Conservation (phyloP, 2,329 filamentous ascomycete genomes). For the Helicocarpus griseus region DNA sequence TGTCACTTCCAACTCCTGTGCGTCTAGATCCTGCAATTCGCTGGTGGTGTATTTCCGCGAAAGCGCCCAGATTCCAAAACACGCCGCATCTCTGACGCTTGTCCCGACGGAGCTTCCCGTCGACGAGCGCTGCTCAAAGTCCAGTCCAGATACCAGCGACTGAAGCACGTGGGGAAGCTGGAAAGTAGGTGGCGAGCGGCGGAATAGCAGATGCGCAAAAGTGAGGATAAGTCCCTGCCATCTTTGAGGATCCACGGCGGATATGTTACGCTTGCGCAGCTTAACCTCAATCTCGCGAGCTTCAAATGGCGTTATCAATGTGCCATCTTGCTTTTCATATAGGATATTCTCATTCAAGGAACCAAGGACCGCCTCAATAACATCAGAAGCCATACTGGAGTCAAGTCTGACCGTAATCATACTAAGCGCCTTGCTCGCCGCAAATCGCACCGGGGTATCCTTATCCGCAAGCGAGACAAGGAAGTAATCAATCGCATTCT, state of each 20-base stretch:
- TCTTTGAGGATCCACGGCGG: slow-evolving; percentile 66
- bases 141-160: slow-evolving; percentile 66
- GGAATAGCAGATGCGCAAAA: slow-evolving; percentile 75
- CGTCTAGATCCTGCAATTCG: slow-evolving; percentile 59
- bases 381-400: slow-evolving; percentile 69
- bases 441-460: slow-evolving; percentile 81
- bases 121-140: slow-evolving; percentile 79
- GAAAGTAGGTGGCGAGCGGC: slow-evolving; percentile 62
- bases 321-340: slow-evolving; percentile 39
- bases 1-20: slow-evolving; percentile 20
- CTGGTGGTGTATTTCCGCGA: slow-evolving; percentile 74
- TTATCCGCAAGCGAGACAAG: slow-evolving; percentile 72
- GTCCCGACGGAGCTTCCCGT: slow-evolving; percentile 79
- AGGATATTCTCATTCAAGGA: slow-evolving; percentile 54
- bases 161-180: slow-evolving; percentile 66
- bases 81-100: slow-evolving; percentile 89
- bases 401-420: slow-evolving; percentile 74
- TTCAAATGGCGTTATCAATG: slow-evolving; percentile 28
- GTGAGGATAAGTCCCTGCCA: slow-evolving; percentile 94
- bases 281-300: slow-evolving; percentile 24
- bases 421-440: slow-evolving; percentile 86
- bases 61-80: slow-evolving; percentile 91
- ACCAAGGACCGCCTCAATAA: slow-evolving; percentile 77
- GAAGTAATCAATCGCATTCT: slow-evolving; percentile 72
- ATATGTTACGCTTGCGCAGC: slow-evolving; percentile 48